phyloP scores from a whole-genome alignment of 2,329 filamentous ascomycete species.

The Alternaria sp. region DNA sequence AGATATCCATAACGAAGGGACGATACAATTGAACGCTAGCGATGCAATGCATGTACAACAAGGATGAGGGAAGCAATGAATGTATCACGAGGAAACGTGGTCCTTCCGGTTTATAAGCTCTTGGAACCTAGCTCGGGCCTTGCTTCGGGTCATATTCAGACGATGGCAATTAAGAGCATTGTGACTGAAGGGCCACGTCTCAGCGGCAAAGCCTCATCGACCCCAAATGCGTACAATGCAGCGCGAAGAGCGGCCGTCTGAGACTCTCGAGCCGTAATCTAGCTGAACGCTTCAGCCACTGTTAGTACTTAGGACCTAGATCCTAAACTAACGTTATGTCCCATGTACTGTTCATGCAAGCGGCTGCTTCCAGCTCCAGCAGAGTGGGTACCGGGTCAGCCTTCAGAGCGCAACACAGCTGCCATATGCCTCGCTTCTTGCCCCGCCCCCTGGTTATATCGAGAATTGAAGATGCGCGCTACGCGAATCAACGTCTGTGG shows the following conservation, averaged over 20 bases:
- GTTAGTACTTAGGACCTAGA: not conserved
- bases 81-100: not conserved
- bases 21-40: not conserved
- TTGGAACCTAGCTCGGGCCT: not conserved
- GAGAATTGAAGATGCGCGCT: not conserved
- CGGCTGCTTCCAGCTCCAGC: not conserved
- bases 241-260: not conserved
- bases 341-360: not conserved
- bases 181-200: not conserved
- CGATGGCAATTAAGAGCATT: not conserved
- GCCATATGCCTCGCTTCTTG: not conserved
- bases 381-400: not conserved
- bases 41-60: not conserved
- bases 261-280: not conserved
- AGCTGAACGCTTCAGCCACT: not conserved
- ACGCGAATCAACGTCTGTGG: not conserved
- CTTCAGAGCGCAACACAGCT: not conserved
- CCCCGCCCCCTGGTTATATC: not conserved
- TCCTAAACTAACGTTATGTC: not conserved
- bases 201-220: not conserved
- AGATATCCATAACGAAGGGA: not conserved
- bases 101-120: not conserved
- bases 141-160: not conserved
- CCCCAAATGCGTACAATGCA: not conserved
- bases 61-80: not conserved